phyloP scores from a whole-genome alignment of 192 early-diverging fungal species.

The Coemansia sp. region DNA sequence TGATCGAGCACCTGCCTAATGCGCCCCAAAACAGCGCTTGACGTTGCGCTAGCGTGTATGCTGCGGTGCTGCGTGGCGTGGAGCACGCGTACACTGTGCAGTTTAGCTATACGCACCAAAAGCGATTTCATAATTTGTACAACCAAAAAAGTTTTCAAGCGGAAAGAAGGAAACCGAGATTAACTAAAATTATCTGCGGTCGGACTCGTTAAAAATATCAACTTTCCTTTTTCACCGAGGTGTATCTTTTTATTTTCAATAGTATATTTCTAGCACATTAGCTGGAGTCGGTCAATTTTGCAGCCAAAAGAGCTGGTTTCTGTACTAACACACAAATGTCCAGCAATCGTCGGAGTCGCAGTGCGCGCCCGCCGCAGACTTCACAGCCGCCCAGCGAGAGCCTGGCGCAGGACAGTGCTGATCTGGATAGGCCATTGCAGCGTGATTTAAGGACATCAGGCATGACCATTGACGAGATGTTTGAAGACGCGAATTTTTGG shows the following conservation, averaged over 20 bases:
- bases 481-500: background rate
- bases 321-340: slow-evolving; percentile 2
- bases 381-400: background rate
- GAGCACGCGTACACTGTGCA: background rate
- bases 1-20: slow-evolving; percentile 27
- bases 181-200: background rate
- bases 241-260: background rate
- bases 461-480: background rate
- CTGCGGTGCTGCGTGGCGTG: background rate
- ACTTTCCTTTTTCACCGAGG: background rate
- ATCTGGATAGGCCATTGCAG: slow-evolving; percentile 23
- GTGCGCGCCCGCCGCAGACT: background rate
- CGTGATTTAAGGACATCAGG: slow-evolving; percentile 9
- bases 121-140: slow-evolving; percentile 3
- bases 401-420: slow-evolving; percentile 8
- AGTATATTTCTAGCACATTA: background rate
- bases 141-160: background rate
- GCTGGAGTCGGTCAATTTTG: background rate
- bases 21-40: slow-evolving; percentile 10
- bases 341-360: slow-evolving; percentile 7
- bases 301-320: background rate
- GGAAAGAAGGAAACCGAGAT: background rate
- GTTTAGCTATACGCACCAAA: background rate
- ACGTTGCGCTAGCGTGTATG: slow-evolving; percentile 10
- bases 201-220: background rate